These are phyloP conservation scores for Emergomyces orientalis DNA, from an alignment of 2,329 filamentous ascomycete species.

Conservation along the genomic window DNA sequence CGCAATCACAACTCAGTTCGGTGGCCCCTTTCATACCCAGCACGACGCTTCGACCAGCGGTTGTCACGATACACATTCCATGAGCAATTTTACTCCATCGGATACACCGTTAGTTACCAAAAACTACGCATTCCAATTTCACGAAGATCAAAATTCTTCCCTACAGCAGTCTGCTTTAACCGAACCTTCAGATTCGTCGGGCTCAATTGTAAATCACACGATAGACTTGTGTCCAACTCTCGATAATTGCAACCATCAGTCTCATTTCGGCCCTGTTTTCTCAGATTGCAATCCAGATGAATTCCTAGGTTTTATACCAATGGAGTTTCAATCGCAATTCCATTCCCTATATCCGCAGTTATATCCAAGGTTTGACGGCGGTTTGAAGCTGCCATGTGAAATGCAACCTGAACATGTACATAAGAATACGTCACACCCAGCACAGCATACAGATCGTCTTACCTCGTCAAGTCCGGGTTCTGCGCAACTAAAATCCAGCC, in stretches of 20 bases:
- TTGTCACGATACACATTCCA: slow-evolving; percentile 8
- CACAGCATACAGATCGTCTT: background rate
- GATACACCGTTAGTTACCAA: background rate
- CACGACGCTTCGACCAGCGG: slow-evolving; percentile 9
- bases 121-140: slow-evolving; percentile 14
- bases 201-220: slow-evolving; percentile 25
- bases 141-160: background rate
- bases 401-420: slow-evolving; percentile 19
- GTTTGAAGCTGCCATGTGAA: slow-evolving; percentile 22
- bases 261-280: slow-evolving; percentile 7
- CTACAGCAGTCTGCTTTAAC: background rate
- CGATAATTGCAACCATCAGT: slow-evolving; percentile 8
- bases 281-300: slow-evolving; percentile 16
- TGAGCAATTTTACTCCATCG: slow-evolving; percentile 13
- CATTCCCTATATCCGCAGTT: slow-evolving; percentile 26
- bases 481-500: slow-evolving; percentile 14
- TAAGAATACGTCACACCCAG: background rate
- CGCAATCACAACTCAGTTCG: slow-evolving; percentile 15
- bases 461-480: background rate
- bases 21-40: slow-evolving; percentile 15
- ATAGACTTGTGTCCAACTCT: slow-evolving; percentile 28
- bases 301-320: slow-evolving; percentile 17
- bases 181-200: background rate
- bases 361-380: slow-evolving; percentile 23
- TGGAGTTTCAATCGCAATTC: slow-evolving; percentile 24